A percentile compares a stretch with the other conserved stretches of the same genome.
These are phyloP conservation scores for Dactylellina drechsleri DNA, from an alignment of 2,329 filamentous ascomycete species.

Conservation along the genomic window DNA sequence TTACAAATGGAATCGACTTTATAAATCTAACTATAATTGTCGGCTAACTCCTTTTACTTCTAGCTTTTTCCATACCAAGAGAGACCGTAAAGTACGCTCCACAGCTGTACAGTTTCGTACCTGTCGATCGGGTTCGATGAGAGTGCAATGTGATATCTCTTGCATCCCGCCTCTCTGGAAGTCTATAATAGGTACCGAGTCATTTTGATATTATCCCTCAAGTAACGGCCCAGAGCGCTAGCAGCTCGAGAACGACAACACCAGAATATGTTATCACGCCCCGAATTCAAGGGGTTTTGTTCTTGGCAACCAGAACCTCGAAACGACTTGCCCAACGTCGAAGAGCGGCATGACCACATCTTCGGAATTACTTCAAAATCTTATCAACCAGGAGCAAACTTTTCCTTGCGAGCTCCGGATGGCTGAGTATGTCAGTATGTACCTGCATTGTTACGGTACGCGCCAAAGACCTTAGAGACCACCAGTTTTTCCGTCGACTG, in stretches of 20 bases:
- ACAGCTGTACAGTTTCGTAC: neutral
- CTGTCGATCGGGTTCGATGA: slow-evolving; percentile 23
- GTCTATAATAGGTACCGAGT: slow-evolving; percentile 1
- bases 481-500: slow-evolving; percentile 36
- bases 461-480: slow-evolving; percentile 29
- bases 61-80: neutral
- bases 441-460: slow-evolving; percentile 42
- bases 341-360: slow-evolving; percentile 10
- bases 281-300: slow-evolving; percentile 23
- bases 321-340: neutral
- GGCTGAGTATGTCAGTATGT: slow-evolving; percentile 18
- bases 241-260: neutral
- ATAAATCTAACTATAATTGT: slow-evolving; percentile 16
- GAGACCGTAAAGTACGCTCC: too few species aligned
- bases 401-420: slow-evolving; percentile 9
- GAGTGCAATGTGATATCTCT: slow-evolving; percentile 32
- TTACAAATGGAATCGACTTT: slow-evolving; percentile 22
- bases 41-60: neutral
- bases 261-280: slow-evolving; percentile 14
- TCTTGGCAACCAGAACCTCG: slow-evolving; percentile 19
- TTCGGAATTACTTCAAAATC: neutral
- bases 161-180: slow-evolving; percentile 6
- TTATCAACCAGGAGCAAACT: slow-evolving; percentile 14
- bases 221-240: slow-evolving; percentile 38
- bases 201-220: slow-evolving; percentile 37